These are phyloP conservation scores for Ogataea polymorpha DNA, from an alignment of 805 yeast species.

Conservation along the genomic window DNA sequence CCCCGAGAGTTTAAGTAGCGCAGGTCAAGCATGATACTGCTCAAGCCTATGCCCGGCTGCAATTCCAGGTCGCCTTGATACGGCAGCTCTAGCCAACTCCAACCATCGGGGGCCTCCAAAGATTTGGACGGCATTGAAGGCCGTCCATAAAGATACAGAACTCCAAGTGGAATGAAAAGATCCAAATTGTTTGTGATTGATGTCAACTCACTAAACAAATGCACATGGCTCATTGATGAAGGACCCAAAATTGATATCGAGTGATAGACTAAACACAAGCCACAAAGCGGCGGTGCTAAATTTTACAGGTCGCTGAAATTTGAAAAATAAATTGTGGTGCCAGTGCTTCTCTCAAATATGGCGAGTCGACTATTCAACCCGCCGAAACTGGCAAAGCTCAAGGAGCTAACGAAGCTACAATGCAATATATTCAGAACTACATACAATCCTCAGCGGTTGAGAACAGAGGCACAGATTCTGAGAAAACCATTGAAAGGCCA, in stretches of 20 bases:
- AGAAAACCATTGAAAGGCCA: constrained; percentile 71
- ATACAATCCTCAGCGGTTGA: constrained; percentile 60
- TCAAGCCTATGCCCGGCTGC: constrained; percentile 1
- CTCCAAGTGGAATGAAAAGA: constrained; percentile 47
- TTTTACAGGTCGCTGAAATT: constrained; percentile 12
- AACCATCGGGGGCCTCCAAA: constrained; percentile 38
- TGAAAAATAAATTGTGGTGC: constrained; percentile 9
- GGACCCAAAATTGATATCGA: neutral
- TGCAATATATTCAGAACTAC: constrained; percentile 67
- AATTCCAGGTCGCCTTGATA: constrained; percentile 19
- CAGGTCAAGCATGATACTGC: constrained; percentile 35
- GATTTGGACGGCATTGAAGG: constrained; percentile 42
- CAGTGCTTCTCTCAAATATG: constrained; percentile 2
- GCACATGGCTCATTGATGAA: constrained; percentile 3
- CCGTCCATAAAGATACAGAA: constrained; percentile 39
- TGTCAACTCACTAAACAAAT: constrained; percentile 9
- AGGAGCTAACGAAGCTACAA: constrained; percentile 55
- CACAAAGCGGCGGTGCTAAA: constrained; percentile 5
- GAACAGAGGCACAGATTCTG: constrained; percentile 74
- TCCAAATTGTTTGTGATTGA: constrained; percentile 38
- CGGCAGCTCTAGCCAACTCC: constrained; percentile 59
- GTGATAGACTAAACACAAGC: neutral
- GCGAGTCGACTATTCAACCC: constrained; percentile 6
- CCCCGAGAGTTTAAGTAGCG: constrained; percentile 42
- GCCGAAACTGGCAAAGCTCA: constrained; percentile 46